phyloP scores from a whole-genome alignment of 208 protist genomes.

The Hexamita inflata region DNA sequence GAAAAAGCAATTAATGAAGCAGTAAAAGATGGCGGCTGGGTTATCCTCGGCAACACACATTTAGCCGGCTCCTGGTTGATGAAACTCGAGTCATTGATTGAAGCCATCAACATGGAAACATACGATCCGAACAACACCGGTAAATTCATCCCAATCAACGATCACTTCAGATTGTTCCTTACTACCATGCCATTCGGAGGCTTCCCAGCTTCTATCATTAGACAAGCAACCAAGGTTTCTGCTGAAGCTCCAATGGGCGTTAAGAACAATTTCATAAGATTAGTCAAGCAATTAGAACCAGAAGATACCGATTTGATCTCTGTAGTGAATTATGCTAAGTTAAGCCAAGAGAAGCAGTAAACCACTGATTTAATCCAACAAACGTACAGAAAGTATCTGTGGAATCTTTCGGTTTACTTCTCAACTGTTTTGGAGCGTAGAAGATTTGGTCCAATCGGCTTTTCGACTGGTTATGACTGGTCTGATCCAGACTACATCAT shows the following conservation, averaged over 20 bases:
- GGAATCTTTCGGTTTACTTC: slow-evolving; percentile 20
- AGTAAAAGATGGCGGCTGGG: neutral
- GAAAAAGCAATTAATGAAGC: slow-evolving; percentile 18
- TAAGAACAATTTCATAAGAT: slow-evolving; percentile 4
- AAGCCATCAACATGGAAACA: neutral
- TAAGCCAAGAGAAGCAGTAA: neutral
- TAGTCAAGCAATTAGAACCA: neutral
- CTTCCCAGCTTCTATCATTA: slow-evolving; percentile 15
- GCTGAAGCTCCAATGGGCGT: slow-evolving; percentile 11
- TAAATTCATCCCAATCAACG: neutral
- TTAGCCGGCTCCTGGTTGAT: slow-evolving; percentile 7
- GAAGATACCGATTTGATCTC: neutral
- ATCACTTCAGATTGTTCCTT: slow-evolving; percentile 20
- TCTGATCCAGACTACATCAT: slow-evolving; percentile 14
- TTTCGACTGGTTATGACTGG: slow-evolving; percentile 15
- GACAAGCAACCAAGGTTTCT: neutral
- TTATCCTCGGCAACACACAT: slow-evolving; percentile 19
- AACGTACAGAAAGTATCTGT: slow-evolving; percentile 1
- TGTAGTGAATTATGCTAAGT: neutral
- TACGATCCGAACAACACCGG: neutral
- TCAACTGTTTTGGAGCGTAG: slow-evolving; percentile 16
- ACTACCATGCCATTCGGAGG: slow-evolving; percentile 14
- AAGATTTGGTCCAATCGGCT: slow-evolving; percentile 18
- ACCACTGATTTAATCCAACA: neutral
- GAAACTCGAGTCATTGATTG: neutral